phyloP scores from a whole-genome alignment of 768 basidiomycete genomes.

The Thelephora ganbajun region DNA sequence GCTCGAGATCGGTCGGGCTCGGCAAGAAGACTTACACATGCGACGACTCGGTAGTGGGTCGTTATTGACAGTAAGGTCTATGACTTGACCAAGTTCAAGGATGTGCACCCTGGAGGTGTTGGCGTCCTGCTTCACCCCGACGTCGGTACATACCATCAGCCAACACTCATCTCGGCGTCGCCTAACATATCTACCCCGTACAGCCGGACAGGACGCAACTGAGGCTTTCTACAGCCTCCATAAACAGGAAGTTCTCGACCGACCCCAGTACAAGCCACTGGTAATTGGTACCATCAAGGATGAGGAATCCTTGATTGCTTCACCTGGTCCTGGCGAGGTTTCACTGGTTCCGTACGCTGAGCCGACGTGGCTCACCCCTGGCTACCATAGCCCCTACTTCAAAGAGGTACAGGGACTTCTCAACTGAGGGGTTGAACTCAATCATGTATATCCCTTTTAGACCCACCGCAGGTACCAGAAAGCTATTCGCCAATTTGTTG shows the following conservation, averaged over 20 bases:
- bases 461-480: constrained; percentile 47
- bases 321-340: constrained; percentile 38
- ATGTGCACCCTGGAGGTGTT: constrained; percentile 73
- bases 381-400: constrained; percentile 72
- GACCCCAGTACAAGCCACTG: constrained; percentile 60
- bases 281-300: constrained; percentile 60
- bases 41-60: constrained; percentile 42
- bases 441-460: constrained; percentile 19
- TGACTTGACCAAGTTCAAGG: constrained; percentile 67
- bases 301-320: constrained; percentile 38
- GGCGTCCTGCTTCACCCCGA: constrained; percentile 67
- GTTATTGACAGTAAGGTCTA: constrained; percentile 77
- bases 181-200: constrained; percentile 1
- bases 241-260: constrained; percentile 67
- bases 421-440: not conserved
- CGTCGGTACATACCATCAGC: constrained; percentile 37
- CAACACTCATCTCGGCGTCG: not conserved
- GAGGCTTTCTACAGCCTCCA: constrained; percentile 85
- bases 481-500: constrained; percentile 50
- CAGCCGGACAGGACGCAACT: constrained; percentile 79
- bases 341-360: constrained; percentile 80
- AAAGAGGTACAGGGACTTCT: constrained; percentile 37
- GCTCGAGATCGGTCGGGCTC: too few relatives aligned
- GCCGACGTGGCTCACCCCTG: constrained; percentile 64
- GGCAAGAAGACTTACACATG: too few relatives aligned